Conservation (phyloP, 2,329 filamentous ascomycete species). For the Ophiostoma ips region DNA sequence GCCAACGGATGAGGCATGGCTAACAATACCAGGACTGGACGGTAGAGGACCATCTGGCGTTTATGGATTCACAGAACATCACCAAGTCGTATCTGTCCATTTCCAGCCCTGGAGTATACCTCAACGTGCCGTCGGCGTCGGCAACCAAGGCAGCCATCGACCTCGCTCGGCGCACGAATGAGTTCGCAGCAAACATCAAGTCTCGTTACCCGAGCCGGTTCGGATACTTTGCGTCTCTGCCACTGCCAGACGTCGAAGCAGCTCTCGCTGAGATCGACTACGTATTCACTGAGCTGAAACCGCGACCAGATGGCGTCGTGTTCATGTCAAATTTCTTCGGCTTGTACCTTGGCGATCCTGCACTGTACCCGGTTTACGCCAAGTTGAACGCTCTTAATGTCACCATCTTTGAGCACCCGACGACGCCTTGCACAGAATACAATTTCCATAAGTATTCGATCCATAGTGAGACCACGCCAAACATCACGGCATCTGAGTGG, state of each 20-base stretch:
- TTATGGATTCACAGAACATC: conserved; percentile 15
- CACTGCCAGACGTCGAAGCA: conserved; percentile 33
- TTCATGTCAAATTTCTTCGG: conserved; percentile 39
- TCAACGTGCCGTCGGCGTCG: conserved; percentile 13
- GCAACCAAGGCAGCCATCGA: conserved; percentile 13
- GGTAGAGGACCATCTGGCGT: conserved; percentile 11
- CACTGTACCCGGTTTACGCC: conserved; percentile 32
- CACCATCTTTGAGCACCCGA: conserved; percentile 41
- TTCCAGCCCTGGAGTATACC: conserved; percentile 17
- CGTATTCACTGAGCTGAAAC: conserved; percentile 25
- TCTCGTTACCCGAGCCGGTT: conserved; percentile 19
- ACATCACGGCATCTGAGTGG: conserved; percentile 9
- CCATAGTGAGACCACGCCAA: conserved; percentile 4
- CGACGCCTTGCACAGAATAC: conserved; percentile 27
- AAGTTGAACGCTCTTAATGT: conserved; percentile 31
- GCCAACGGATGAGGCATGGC: neutral
- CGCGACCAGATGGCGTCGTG: conserved; percentile 33
- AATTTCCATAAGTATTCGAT: conserved; percentile 7
- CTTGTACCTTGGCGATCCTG: conserved; percentile 33
- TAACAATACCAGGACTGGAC: conserved; percentile 1
- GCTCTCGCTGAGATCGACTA: conserved; percentile 33
- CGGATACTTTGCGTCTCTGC: conserved; percentile 39
- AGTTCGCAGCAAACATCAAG: conserved; percentile 14
- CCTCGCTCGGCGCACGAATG: conserved; percentile 14
- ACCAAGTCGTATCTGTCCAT: conserved; percentile 15